Evolutionary conservation across 768 basidiomycete genomes (phyloP), one percentile per base, ranked within the genome.

Genomic region (Tylopilus subfusipes): DNA sequence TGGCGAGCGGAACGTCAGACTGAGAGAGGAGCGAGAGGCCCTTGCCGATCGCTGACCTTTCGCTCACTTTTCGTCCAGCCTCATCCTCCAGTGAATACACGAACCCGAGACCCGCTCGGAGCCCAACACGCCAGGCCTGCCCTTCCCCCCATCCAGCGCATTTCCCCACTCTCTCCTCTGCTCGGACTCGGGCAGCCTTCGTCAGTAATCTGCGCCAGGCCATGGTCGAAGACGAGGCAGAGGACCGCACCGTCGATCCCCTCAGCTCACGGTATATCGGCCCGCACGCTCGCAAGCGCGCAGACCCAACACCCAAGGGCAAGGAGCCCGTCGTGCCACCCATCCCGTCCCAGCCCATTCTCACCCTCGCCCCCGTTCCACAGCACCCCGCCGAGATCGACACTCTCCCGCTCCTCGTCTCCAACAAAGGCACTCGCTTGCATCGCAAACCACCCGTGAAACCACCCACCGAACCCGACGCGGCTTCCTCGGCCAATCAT

Each of bases 1-100:
- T 22, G 82, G 81, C 45, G 83, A 86, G 71, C 80, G 83, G 29
- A 85, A 85, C 61, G 74, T 78, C 49, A 79, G 78, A 58, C 80
- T 84, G 68, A 75, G 79, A 40, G 76, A 82, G 61, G 86, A 90
- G 65, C 72, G 79, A 75, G 77, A 78, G 87, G 1, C 7, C 9
- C 29, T 30, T 11, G 29, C 36, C 38, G 48, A 48, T 50, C 44
- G 7, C 43, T n/a, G 14, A 5, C 45, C 9, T 48, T 3, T 30
- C 48, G 25, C 56, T 55, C 19, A 58, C 58, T 36, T 42, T n/a
- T 16, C 29, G 29, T 24, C 31, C 59, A 86, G 85, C 52, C 64
- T 74, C 46, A 73, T 85, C 31, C 71, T 84, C 12, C 79, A 84
- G 57, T 81, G 83, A 25, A 83, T 88, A 57, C 73, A 76, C 55